Evolutionary conservation across 345 rosid species (phyloP).

Genomic region (Eucalyptus erythrocorys): DNA sequence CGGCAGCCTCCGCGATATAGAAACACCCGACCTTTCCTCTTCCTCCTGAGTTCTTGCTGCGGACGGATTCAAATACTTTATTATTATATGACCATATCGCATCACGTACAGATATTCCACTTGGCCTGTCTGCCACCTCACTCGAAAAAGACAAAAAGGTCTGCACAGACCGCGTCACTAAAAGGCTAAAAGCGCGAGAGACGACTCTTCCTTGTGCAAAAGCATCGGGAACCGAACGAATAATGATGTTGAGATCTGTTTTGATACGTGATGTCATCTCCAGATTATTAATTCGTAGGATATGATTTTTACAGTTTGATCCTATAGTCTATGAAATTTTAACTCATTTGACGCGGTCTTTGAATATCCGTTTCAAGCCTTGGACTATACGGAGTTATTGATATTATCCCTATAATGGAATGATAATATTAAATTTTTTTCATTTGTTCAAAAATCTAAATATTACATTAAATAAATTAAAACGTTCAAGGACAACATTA

Average conservation of each 20-base stretch:
- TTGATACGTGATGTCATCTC: too few species aligned
- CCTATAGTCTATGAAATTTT: too few species aligned
- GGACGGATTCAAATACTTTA: neutral
- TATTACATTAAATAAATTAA: neutral
- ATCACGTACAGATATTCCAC: neutral
- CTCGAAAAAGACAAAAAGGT: neutral
- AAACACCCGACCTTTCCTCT: neutral
- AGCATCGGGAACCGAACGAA: too few species aligned
- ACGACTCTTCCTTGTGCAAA: neutral
- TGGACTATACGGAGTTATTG: rapidly evolving
- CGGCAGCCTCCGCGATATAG: neutral
- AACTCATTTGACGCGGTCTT: rapidly evolving
- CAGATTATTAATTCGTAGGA: too few species aligned
- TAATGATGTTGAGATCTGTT: too few species aligned
- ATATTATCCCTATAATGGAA: too few species aligned
- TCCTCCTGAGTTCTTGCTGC: neutral
- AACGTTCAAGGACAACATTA: rapidly evolving
- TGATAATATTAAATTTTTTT: neutral
- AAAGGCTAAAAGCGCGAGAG: too few species aligned
- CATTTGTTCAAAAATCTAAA: rapidly evolving
- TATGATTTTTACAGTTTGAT: too few species aligned
- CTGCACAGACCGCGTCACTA: neutral
- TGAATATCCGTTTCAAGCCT: rapidly evolving
- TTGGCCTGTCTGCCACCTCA: neutral
- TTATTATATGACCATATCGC: neutral